Conservation (phyloP, 208 protist genomes). For the Leishmania guyanensis region DNA sequence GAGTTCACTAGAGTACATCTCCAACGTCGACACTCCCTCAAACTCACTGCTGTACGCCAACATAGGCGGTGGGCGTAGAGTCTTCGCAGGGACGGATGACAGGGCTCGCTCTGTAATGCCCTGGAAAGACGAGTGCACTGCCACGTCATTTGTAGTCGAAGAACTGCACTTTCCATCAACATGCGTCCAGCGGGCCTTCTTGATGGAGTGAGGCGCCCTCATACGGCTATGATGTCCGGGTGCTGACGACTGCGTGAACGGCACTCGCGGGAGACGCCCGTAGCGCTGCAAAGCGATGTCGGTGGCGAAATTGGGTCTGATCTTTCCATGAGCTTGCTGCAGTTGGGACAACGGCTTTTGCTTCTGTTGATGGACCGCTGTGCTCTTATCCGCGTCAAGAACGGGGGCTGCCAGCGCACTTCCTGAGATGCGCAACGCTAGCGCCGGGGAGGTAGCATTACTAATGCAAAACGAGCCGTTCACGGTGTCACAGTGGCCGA, state of each 20-base stretch:
- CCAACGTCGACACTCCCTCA: slow-evolving; percentile 10
- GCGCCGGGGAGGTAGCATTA: not conserved
- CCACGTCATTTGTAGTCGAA: not conserved
- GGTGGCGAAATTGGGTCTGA: too few relatives aligned
- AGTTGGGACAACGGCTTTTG: not conserved
- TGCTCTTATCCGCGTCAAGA: not conserved
- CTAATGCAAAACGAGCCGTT: not conserved
- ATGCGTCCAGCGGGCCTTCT: not conserved
- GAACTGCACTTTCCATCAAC: not conserved
- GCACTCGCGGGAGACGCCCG: not conserved
- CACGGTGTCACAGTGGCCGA: not conserved
- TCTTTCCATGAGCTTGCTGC: not conserved
- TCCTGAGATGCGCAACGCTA: not conserved
- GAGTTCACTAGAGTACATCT: slow-evolving; percentile 28
- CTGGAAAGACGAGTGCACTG: not conserved
- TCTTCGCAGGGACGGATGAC: not conserved
- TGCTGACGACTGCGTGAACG: not conserved
- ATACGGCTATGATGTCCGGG: not conserved
- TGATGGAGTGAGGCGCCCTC: not conserved
- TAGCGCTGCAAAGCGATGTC: not conserved
- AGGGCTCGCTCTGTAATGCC: not conserved
- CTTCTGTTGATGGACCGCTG: not conserved
- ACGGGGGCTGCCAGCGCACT: not conserved
- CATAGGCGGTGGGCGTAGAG: slow-evolving; percentile 8
- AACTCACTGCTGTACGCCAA: slow-evolving; percentile 16